Base-by-base conservation (phyloP, 78 protist species). In the Creolimax fragrantissima region DNA sequence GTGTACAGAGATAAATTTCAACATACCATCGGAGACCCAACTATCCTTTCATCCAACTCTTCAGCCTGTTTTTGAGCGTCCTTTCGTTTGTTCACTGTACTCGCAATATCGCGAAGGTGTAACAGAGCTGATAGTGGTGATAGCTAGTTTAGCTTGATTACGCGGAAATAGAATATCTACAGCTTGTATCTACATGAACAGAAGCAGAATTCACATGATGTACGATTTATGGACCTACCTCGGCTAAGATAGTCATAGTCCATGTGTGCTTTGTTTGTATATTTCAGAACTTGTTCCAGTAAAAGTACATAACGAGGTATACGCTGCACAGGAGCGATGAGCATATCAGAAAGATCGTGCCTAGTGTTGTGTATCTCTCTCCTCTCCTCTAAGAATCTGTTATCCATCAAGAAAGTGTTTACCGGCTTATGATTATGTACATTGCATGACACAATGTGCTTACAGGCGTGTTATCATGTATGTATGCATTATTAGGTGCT, bases 281-380 rank as follows among this genome's bases (percentile, higher is more conserved):
- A 39, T 81, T 81, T 74, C 32, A 67, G 47, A 35, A 90, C 41
- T 42, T 81, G 92, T 45, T 91, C 89, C 5, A 91, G 11, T 32
- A 91, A 47, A 84, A 91, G 11, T 35, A 35, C 5, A 74, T 84
- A 91, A 7, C 93, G 93, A 3, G 93, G 89, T n/a, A 91, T 91
- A 2, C 93, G 89, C 90, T 91, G 93, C 35, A 91, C 93, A 3
- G 93, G 93, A 35, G 93, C 39, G 44, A 91, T 83, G 3, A 91
- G 89, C 6, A 91, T 41, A 35, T 90, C 92, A 32, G 74, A 3
- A 3, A 90, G 44, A n/a, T 41, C 86, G 58, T 90, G 89, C 3
- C 41, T 67, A n/a, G 42, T 35, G n/a, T 85, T 47, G 58, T 90
- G 92, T n/a, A 90, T 74, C 11, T 45, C 85, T 3, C 92, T 42